Evolutionary conservation across 441 rosid genomes (phyloP).

Genomic region (Corymbia citriodora): DNA sequence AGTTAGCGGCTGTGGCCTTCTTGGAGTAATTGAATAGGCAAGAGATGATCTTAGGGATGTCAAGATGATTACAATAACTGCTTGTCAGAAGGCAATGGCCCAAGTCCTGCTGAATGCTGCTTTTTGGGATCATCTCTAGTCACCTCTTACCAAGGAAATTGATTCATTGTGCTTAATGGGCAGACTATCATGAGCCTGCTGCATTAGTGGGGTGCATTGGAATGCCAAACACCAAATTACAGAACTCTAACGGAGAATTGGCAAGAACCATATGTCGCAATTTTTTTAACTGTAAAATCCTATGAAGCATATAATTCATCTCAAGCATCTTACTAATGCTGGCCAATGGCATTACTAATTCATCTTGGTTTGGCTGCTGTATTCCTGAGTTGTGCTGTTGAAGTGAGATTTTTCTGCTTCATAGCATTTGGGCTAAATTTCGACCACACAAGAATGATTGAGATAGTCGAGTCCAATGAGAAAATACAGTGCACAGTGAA

Average conservation of each 20-base stretch:
- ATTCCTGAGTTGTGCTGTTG: too few relatives aligned
- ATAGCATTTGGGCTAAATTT: too few relatives aligned
- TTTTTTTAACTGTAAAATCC: too few relatives aligned
- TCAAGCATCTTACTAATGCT: too few relatives aligned
- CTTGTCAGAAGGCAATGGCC: background rate
- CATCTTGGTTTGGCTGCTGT: too few relatives aligned
- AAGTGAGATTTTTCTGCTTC: too few relatives aligned
- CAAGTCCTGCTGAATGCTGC: background rate
- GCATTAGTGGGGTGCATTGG: background rate
- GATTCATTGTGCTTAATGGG: background rate
- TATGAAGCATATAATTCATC: background rate
- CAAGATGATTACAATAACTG: background rate
- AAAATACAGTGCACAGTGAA: too few relatives aligned
- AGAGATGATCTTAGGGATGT: background rate
- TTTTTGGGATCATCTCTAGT: background rate
- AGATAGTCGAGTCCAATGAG: too few relatives aligned
- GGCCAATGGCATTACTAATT: too few relatives aligned
- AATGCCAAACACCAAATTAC: background rate
- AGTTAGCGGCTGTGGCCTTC: slow-evolving; percentile 10
- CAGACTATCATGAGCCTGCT: background rate
- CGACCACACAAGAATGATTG: too few relatives aligned
- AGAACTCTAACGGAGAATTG: background rate
- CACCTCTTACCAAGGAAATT: background rate
- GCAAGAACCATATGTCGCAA: background rate
- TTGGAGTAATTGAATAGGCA: background rate